These are phyloP conservation scores for Botrytis elliptica DNA, from an alignment of 2,329 filamentous ascomycete species.

Conservation along the genomic window DNA sequence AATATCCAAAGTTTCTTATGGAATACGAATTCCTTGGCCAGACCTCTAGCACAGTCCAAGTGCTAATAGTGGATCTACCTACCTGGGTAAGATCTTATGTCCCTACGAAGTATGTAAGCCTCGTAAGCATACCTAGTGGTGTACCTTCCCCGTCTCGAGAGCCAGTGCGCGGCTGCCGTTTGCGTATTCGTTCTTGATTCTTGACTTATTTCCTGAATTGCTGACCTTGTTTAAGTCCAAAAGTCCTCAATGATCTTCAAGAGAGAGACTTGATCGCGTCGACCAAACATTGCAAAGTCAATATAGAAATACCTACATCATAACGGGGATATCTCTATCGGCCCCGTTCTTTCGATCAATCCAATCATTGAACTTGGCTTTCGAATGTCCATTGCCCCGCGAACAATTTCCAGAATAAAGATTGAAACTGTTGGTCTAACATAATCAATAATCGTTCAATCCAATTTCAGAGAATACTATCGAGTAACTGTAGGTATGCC, in stretches of 20 bases:
- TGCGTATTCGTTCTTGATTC: not conserved
- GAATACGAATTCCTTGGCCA: not conserved
- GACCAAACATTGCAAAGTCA: not conserved
- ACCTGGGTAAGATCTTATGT: not conserved
- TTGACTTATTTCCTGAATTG: not conserved
- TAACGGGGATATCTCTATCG: not conserved
- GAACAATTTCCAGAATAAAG: not conserved
- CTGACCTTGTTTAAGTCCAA: not conserved
- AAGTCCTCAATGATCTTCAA: not conserved
- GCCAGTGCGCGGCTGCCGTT: not conserved
- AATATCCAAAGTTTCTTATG: not conserved
- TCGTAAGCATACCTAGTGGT: not conserved
- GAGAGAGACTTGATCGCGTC: not conserved
- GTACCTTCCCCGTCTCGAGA: not conserved
- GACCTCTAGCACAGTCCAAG: not conserved
- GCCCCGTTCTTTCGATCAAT: not conserved
- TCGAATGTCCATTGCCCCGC: not conserved
- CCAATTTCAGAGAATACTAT: not conserved
- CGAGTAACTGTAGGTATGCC: not conserved
- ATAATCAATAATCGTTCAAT: not conserved
- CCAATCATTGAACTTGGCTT: not conserved
- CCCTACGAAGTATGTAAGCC: not conserved
- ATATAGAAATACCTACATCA: not conserved
- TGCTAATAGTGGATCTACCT: not conserved
- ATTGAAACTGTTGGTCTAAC: not conserved